phyloP scores from a whole-genome alignment of 176 grass and related monocot genomes.

The Olyra latifolia region DNA sequence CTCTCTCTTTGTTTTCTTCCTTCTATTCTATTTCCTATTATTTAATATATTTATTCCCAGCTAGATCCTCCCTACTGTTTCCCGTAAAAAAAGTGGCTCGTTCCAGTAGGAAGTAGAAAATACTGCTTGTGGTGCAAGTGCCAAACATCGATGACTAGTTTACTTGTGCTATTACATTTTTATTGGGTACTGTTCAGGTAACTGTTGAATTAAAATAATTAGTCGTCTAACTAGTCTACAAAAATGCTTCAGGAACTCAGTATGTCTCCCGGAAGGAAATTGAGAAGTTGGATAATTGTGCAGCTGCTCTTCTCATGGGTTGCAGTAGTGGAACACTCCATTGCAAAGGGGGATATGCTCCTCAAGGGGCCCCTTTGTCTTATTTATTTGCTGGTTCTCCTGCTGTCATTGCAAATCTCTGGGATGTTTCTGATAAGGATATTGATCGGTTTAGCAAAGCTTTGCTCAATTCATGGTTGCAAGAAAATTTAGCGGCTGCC shows the following conservation, averaged over 20 bases:
- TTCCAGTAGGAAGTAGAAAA: background rate
- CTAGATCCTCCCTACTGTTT: background rate
- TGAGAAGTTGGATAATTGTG: constrained; percentile 66
- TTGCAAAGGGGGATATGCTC: constrained; percentile 69
- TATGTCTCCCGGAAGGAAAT: constrained; percentile 80
- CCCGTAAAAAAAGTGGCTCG: background rate
- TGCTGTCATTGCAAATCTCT: constrained; percentile 70
- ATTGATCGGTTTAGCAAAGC: constrained; percentile 79
- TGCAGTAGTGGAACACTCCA: constrained; percentile 77
- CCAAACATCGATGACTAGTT: background rate
- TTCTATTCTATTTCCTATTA: background rate
- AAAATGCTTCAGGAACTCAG: constrained; percentile 65
- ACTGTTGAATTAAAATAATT: background rate
- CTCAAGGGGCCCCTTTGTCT: constrained; percentile 70
- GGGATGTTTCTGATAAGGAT: constrained; percentile 83
- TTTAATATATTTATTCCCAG: background rate
- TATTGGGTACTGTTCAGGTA: background rate
- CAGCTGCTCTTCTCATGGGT: constrained; percentile 94
- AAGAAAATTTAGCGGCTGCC: constrained; percentile 20
- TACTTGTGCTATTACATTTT: background rate
- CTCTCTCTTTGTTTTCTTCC: background rate
- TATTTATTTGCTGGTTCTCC: constrained; percentile 88
- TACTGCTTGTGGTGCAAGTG: constrained; percentile 9
- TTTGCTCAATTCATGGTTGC: constrained; percentile 78
- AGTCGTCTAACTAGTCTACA: constrained; percentile 7